These are phyloP conservation scores for Volvox africanus DNA, from an alignment of 139 green algal genomes.

Conservation along the genomic window DNA sequence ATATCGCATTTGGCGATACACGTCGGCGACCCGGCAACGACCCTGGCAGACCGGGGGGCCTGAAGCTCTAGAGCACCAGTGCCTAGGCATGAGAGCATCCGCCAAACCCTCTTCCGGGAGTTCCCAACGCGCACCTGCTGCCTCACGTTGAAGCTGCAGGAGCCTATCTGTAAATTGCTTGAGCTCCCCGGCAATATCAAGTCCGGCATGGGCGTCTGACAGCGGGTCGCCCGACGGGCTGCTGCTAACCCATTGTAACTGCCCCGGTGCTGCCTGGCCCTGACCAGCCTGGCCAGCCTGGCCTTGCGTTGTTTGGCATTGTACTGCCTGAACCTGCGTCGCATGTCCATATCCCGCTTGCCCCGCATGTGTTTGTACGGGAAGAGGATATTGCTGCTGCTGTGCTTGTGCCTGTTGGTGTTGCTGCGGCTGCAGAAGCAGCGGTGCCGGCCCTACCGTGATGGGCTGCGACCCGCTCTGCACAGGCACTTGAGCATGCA, in stretches of 20 bases:
- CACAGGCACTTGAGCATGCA: background rate
- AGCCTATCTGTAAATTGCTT: constrained; percentile 47
- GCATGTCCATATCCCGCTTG: background rate
- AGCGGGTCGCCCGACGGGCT: constrained; percentile 3
- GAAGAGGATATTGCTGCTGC: background rate
- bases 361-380: background rate
- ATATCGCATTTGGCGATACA: too few relatives aligned
- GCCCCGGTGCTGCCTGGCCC: background rate
- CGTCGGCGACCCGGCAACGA: too few relatives aligned
- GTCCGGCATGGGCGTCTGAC: constrained; percentile 3
- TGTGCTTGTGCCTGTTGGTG: background rate
- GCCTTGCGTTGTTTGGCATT: background rate
- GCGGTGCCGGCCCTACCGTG: background rate
- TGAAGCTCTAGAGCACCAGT: too few relatives aligned
- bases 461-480: background rate
- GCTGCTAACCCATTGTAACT: background rate
- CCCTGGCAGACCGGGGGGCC: too few relatives aligned
- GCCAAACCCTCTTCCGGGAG: too few relatives aligned
- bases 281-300: background rate
- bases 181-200: constrained; percentile 42
- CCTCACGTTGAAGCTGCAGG: constrained; percentile 35
- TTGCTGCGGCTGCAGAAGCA: background rate
- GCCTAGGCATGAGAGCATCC: too few relatives aligned
- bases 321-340: background rate
- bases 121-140: background rate